Evolutionary conservation across 352 stramenopile species (phyloP).

Genomic region (Phytophthora podocarpi): DNA sequence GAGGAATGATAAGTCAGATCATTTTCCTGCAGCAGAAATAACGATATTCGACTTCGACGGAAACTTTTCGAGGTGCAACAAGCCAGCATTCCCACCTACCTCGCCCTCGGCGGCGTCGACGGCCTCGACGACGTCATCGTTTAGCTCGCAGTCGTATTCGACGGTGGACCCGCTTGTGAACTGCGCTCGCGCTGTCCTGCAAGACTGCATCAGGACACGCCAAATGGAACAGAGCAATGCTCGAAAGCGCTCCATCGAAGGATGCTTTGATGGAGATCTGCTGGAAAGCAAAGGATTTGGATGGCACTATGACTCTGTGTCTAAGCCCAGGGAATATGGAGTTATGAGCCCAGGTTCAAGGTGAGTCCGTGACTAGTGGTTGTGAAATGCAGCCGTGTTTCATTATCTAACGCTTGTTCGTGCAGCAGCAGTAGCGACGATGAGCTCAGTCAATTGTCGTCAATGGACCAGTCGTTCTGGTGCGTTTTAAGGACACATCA

Average conservation of each 20-base stretch:
- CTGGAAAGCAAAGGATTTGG: conserved; percentile 38
- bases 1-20: conserved; percentile 9
- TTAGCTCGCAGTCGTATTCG: conserved; percentile 43
- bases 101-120: conserved; percentile 48
- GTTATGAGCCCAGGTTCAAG: conserved; percentile 56
- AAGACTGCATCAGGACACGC: conserved; percentile 74
- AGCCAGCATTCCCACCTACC: conserved; percentile 17
- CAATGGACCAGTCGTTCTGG: conserved; percentile 69
- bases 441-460: conserved; percentile 75
- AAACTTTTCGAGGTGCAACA: conserved; percentile 20
- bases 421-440: conserved; percentile 79
- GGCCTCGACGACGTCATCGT: conserved; percentile 47
- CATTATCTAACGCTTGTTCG: not conserved
- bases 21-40: conserved; percentile 3
- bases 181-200: conserved; percentile 65
- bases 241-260: conserved; percentile 74
- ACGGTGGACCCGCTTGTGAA: conserved; percentile 58
- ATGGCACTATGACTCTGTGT: conserved; percentile 38
- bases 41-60: conserved; percentile 24
- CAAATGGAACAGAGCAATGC: conserved; percentile 59
- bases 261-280: conserved; percentile 41
- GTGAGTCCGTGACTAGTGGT: conserved; percentile 30
- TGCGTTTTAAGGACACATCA: conserved; percentile 21
- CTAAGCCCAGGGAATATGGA: conserved; percentile 49
- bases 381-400: not conserved